Conservation (phyloP, 1,284 basidiomycete genomes). For the Sanghuangporus baumii region DNA sequence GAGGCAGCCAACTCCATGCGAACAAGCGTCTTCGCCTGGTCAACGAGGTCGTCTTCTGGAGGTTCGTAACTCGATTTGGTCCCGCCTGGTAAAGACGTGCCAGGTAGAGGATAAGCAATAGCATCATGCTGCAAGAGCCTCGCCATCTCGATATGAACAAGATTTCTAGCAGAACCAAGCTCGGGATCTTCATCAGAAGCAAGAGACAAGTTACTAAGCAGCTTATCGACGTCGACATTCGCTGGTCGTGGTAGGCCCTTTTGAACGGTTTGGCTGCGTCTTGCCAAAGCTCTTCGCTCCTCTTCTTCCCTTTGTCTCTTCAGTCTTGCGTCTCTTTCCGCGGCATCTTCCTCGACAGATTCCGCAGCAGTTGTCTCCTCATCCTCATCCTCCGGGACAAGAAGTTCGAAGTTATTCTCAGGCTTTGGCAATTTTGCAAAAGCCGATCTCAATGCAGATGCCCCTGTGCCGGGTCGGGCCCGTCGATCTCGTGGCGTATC, state of each 20-base stretch:
- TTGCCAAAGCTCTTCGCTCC: slow-evolving; percentile 70
- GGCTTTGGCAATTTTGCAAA: slow-evolving; percentile 87
- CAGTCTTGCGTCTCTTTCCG: slow-evolving; percentile 83
- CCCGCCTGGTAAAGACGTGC: slow-evolving; percentile 76
- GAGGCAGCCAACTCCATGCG: slow-evolving; percentile 75
- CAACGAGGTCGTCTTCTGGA: slow-evolving; percentile 76
- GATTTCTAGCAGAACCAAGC: slow-evolving; percentile 46
- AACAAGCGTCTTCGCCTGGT: slow-evolving; percentile 66
- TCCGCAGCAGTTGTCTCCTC: slow-evolving; percentile 39
- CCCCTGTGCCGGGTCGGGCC: slow-evolving; percentile 54
- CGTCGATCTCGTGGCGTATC: slow-evolving; percentile 76
- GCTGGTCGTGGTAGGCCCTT: slow-evolving; percentile 82
- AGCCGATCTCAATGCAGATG: slow-evolving; percentile 72
- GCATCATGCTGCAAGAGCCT: slow-evolving; percentile 85
- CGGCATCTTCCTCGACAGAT: slow-evolving; percentile 79
- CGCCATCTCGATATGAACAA: slow-evolving; percentile 80
- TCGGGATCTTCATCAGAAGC: slow-evolving; percentile 44
- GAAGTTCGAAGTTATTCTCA: slow-evolving; percentile 96
- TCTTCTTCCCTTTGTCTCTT: slow-evolving; percentile 71
- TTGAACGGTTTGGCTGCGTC: slow-evolving; percentile 81
- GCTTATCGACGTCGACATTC: slow-evolving; percentile 66
- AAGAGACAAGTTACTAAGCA: slow-evolving; percentile 54
- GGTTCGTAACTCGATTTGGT: slow-evolving; percentile 69
- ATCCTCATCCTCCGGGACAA: slow-evolving; percentile 83
- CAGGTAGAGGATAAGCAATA: slow-evolving; percentile 83